Evolutionary conservation across 2,329 filamentous ascomycete genomes (phyloP), one percentile per base, ranked within the genome.

Genomic region (Colletotrichum nymphaeae): DNA sequence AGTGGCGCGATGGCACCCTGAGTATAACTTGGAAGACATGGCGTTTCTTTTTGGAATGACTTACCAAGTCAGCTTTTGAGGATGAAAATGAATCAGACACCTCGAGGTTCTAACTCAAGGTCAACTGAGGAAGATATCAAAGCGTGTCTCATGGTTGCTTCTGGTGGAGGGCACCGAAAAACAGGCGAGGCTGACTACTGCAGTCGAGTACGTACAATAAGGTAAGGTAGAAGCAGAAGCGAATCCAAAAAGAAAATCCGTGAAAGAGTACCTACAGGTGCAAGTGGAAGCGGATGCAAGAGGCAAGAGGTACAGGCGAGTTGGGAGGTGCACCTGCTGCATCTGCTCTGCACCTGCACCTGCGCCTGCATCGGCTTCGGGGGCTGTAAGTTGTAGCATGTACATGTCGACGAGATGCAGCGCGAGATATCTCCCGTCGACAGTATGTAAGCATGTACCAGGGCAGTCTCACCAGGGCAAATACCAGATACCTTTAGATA

Each of bases 111-210:
- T 32, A 19, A 32, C 16, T 28, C 8, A 16, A 46, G 63, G n/a
- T 32, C 30, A 42, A 42, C 14, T 16, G 37, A 42, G 37, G 37
- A 22, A 30, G 19, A 32, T 49, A 71, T 37, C 46, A n/a, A 30
- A 35, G 26, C 46, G 56, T 68, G 63, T 57, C 63, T 57, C 63
- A 67, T 71, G 49, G 32, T 46, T 30, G 37, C 32, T 32, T 35
- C 19, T 52, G 46, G 62, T 30, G 32, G 22, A 30, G 22, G 30
- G 24, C 53, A 16, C 26, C 26, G 56, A 59, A 9, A 60, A 22
- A 14, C 56, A 32, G 35, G 32, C 12, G 58, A 22, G 8, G 14
- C 24, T 7, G 16, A 7, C 16, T 42, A 42, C 37, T 42, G 37
- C 37, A 42, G 37, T 42, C 16, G 11, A 35, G 32, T 35, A 35